phyloP scores from a whole-genome alignment of 2,329 filamentous ascomycete species.

The Alternaria novae-zelandiae region DNA sequence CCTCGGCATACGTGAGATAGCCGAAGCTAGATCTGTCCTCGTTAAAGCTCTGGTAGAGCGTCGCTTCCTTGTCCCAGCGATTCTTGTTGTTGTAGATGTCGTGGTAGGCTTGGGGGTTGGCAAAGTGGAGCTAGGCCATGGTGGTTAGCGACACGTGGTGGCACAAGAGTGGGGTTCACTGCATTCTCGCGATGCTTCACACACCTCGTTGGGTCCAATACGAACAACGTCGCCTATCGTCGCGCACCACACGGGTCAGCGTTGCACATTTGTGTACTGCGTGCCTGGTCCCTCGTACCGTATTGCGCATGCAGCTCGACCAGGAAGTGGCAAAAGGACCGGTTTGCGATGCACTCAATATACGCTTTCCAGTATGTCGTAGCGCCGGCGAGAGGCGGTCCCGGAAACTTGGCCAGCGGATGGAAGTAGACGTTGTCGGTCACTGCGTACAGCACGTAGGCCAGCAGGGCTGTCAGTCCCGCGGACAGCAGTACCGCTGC shows the following conservation, averaged over 20 bases:
- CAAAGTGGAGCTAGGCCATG: slow-evolving; percentile 51
- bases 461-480: slow-evolving; percentile 15
- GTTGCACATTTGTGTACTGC: neutral
- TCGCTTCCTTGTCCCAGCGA: slow-evolving; percentile 52
- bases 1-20: slow-evolving; percentile 48
- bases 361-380: slow-evolving; percentile 41
- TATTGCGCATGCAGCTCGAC: slow-evolving; percentile 35
- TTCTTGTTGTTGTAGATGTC: slow-evolving; percentile 53
- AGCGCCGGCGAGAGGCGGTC: slow-evolving; percentile 40
- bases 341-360: slow-evolving; percentile 32
- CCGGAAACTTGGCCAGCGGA: slow-evolving; percentile 52
- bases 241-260: slow-evolving; percentile 12
- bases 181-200: slow-evolving; percentile 15
- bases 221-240: slow-evolving; percentile 34
- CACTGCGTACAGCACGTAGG: slow-evolving; percentile 22
- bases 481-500: slow-evolving; percentile 16
- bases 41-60: slow-evolving; percentile 51
- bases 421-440: slow-evolving; percentile 51
- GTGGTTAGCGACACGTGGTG: slow-evolving; percentile 6
- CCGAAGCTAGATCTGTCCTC: slow-evolving; percentile 54
- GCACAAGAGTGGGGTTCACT: neutral
- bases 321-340: slow-evolving; percentile 37
- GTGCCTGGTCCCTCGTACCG: slow-evolving; percentile 17
- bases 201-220: slow-evolving; percentile 35
- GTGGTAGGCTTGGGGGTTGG: slow-evolving; percentile 50